phyloP scores from a whole-genome alignment of 2,329 filamentous ascomycete genomes.

The Beauveria bassiana region DNA sequence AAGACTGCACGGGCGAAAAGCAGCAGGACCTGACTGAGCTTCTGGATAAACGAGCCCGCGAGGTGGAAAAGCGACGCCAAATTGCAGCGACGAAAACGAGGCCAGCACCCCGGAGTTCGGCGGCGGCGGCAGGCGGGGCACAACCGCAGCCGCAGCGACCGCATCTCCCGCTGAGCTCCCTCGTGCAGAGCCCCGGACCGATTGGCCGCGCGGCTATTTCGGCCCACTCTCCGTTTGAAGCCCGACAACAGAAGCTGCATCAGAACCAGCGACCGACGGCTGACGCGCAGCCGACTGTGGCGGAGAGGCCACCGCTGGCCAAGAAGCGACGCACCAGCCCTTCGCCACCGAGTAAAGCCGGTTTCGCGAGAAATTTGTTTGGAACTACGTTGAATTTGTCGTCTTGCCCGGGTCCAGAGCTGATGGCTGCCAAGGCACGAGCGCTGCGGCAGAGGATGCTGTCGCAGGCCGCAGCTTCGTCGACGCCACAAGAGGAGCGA shows the following conservation, averaged over 20 bases:
- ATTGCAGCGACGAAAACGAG: constrained; percentile 33
- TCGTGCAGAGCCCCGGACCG: constrained; percentile 23
- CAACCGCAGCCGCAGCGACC: constrained; percentile 23
- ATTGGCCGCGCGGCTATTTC: constrained; percentile 27
- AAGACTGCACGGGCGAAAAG: constrained; percentile 61
- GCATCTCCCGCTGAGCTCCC: constrained; percentile 36
- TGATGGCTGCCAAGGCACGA: constrained; percentile 14
- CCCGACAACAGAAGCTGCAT: constrained; percentile 17
- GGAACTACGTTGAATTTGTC: constrained; percentile 26
- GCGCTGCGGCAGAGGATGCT: constrained; percentile 17
- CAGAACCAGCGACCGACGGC: background rate
- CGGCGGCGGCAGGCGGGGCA: constrained; percentile 12
- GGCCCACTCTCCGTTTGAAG: constrained; percentile 27
- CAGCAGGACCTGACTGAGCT: constrained; percentile 74
- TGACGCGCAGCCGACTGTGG: constrained; percentile 1
- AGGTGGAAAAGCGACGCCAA: constrained; percentile 42
- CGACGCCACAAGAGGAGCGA: background rate
- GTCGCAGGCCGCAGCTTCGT: constrained; percentile 8
- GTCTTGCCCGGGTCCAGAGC: constrained; percentile 13
- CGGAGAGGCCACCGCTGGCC: constrained; percentile 15
- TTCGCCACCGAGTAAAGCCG: constrained; percentile 26
- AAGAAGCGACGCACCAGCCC: constrained; percentile 22
- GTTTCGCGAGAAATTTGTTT: constrained; percentile 28
- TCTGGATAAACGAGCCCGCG: constrained; percentile 59
- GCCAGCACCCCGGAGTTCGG: constrained; percentile 10